Percentiles rank a stretch among this genome's conserved stretches.
These are phyloP conservation scores for Macroventuria anomochaeta DNA, from an alignment of 2,329 filamentous ascomycete species.

Conservation along the genomic window DNA sequence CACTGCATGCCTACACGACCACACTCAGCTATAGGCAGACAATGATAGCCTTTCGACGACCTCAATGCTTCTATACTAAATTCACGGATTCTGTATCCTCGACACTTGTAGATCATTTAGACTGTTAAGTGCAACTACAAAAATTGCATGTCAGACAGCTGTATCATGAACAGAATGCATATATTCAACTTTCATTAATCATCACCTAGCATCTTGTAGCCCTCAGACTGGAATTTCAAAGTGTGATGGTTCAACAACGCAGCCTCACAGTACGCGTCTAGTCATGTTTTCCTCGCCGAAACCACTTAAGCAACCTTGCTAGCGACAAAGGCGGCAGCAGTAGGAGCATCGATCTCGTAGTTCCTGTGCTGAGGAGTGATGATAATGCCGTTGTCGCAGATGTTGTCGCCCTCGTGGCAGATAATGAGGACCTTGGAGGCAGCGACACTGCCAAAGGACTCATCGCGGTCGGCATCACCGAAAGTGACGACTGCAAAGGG, in stretches of 20 bases:
- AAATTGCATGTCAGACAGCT: no score
- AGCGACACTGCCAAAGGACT: slow-evolving; percentile 38
- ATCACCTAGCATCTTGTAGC: not conserved
- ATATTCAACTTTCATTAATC: not conserved
- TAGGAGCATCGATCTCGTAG: slow-evolving; percentile 35
- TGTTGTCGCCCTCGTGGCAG: slow-evolving; percentile 47
- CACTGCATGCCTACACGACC: no score
- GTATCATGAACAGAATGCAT: no score
- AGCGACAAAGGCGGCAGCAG: slow-evolving; percentile 34
- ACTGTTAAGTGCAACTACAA: no score
- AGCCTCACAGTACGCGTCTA: not conserved
- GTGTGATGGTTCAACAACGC: not conserved
- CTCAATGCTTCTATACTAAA: no score
- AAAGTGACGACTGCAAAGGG: slow-evolving; percentile 41
- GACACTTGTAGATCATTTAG: no score
- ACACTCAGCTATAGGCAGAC: no score
- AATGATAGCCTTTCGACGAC: no score
- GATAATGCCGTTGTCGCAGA: slow-evolving; percentile 39
- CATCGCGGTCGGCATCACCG: slow-evolving; percentile 45
- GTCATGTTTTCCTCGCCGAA: not conserved
- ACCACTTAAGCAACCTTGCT: slow-evolving; percentile 1
- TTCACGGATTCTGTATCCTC: no score
- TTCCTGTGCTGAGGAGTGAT: slow-evolving; percentile 33
- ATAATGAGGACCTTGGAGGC: slow-evolving; percentile 43
- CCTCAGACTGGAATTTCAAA: not conserved